phyloP scores from a whole-genome alignment of 805 yeast species.

The Lachancea thermotolerans region DNA sequence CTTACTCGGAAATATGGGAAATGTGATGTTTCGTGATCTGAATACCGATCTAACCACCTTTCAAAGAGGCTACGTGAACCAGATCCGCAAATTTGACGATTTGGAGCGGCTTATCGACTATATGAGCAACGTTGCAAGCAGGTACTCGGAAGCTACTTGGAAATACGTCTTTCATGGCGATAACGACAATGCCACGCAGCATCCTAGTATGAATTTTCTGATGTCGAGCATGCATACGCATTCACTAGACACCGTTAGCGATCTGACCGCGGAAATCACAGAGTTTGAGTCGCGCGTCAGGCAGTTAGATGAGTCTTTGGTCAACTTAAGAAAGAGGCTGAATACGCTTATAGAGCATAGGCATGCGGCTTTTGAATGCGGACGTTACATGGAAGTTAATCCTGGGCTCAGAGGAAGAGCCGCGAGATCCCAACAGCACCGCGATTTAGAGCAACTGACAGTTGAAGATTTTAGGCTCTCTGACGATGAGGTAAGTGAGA shows the following conservation, averaged over 20 bases:
- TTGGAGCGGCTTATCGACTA: slow-evolving; percentile 66
- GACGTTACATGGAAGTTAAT: slow-evolving; percentile 40
- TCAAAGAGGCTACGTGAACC: slow-evolving; percentile 86
- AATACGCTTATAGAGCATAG: slow-evolving; percentile 65
- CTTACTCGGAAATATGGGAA: slow-evolving; percentile 78
- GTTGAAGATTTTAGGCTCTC: background rate
- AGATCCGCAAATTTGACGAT: slow-evolving; percentile 74
- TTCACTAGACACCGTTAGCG: slow-evolving; percentile 44
- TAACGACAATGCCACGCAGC: slow-evolving; percentile 18
- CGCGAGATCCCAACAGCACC: slow-evolving; percentile 15
- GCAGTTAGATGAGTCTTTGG: slow-evolving; percentile 66
- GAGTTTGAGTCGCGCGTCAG: slow-evolving; percentile 64
- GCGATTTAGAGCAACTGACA: background rate
- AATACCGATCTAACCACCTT: slow-evolving; percentile 76
- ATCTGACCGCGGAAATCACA: slow-evolving; percentile 52
- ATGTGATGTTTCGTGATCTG: slow-evolving; percentile 82
- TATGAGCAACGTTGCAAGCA: slow-evolving; percentile 42
- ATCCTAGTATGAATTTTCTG: slow-evolving; percentile 14
- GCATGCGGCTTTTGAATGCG: slow-evolving; percentile 47
- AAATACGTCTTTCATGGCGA: slow-evolving; percentile 31
- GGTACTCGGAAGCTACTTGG: slow-evolving; percentile 36
- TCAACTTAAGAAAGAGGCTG: slow-evolving; percentile 53
- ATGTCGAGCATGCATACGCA: slow-evolving; percentile 23
- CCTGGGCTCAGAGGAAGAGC: slow-evolving; percentile 27
- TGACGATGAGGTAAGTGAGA: slow-evolving; percentile 16